phyloP scores from a whole-genome alignment of 164 flowering plant genomes.

The Berberis thunbergii region DNA sequence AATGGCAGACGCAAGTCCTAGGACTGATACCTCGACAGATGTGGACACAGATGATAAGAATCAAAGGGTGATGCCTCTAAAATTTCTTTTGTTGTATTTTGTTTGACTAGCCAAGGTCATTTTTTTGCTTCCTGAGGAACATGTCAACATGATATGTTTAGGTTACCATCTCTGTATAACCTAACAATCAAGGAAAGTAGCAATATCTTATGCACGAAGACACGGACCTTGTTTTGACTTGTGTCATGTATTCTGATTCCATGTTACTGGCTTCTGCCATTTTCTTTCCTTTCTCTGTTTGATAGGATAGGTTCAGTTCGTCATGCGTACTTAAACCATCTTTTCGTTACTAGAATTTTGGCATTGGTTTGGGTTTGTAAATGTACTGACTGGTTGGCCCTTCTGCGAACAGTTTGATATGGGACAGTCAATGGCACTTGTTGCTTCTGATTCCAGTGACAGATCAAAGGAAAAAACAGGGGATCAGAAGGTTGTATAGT shows the following conservation, averaged over 20 bases:
- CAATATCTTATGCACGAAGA: background rate
- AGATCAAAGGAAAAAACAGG: conserved; percentile 64
- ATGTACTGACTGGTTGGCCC: background rate
- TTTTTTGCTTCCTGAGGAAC: background rate
- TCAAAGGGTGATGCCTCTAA: conserved; percentile 33
- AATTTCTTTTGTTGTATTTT: too few relatives aligned
- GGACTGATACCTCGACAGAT: conserved; percentile 83
- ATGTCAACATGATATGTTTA: background rate
- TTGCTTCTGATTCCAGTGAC: conserved; percentile 79
- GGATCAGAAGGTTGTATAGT: conserved; percentile 74
- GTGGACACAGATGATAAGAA: conserved; percentile 65
- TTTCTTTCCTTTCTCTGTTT: too few relatives aligned
- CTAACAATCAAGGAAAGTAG: background rate
- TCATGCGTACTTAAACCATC: background rate
- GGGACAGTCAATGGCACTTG: conserved; percentile 31
- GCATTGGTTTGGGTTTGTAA: background rate
- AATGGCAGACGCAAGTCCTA: conserved; percentile 91
- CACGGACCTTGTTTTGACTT: too few relatives aligned
- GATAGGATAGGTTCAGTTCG: too few relatives aligned
- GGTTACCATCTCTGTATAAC: background rate
- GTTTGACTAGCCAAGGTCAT: background rate
- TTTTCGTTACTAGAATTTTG: too few relatives aligned
- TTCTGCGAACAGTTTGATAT: conserved; percentile 44
- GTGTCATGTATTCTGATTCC: too few relatives aligned
- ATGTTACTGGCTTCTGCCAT: too few relatives aligned